Evolutionary conservation across 73 alveolate species (phyloP), one percentile per base, ranked within the genome.

Genomic region (Uronychia binucleata): DNA sequence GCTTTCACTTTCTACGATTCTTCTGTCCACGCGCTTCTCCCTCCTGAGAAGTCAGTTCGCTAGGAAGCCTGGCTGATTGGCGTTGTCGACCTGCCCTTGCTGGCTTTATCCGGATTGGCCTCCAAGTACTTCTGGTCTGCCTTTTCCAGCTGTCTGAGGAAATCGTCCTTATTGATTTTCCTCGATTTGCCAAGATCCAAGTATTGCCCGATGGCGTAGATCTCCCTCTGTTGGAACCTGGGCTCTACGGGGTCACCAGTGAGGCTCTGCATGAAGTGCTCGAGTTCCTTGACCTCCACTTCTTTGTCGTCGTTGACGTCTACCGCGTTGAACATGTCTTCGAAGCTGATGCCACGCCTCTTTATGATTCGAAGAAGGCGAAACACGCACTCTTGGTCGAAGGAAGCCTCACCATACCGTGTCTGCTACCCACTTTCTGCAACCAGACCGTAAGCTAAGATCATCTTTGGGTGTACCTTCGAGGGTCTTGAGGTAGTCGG

Each of bases 401-500:
- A 86, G 0, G 93, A 79, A 31, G 80, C 90, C 46, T 81, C 34
- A 28, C 34, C 28, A 0, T 91, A 27, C 31, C 84, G 77, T 33
- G 81, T 87, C 28, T 88, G 94, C 31, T 75, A 46, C 83, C n/a
- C n/a, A n/a, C n/a, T n/a, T n/a, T 91, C 96, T 26, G 88, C 85
- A 11, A 59, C n/a, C 77, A 89, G 90, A 35, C 79, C 83, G 35
- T 86, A 91, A 58, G 96, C 94, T 46, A 46, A 11, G n/a, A n/a
- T n/a, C n/a, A 46, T 5, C 19, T 46, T 46, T 46, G 67, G 19
- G 19, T 5, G 67, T 46, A 46, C 92, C 92, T 28, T 90, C 94
- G n/a, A 90, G 85, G 30, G 96, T 88, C 27, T 88, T 89, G 19
- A 88, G 46, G 59, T 57, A 91, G 58, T 91, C 96, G n/a, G 88